A percentile compares a stretch with the other conserved stretches of the same genome.
Conservation (phyloP, 768 basidiomycete genomes). For the Rhodosporidiobolus odoratus region DNA sequence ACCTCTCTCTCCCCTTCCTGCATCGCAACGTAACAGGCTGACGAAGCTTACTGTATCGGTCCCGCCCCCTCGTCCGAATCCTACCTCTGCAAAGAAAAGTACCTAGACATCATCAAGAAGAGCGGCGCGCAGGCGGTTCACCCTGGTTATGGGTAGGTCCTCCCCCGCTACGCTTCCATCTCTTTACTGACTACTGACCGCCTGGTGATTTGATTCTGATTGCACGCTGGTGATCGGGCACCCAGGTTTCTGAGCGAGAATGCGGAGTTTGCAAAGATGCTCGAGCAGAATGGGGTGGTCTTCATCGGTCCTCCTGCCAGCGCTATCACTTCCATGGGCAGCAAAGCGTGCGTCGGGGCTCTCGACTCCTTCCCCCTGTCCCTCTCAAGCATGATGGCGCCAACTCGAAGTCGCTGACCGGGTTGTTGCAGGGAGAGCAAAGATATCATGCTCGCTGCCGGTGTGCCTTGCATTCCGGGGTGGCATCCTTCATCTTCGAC, state of each 20-base stretch:
- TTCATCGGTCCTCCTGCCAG: slow-evolving; percentile 85
- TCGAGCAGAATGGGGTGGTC: slow-evolving; percentile 71
- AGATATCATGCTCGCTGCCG: slow-evolving; percentile 64
- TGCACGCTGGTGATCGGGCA: slow-evolving; percentile 57
- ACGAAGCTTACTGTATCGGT: slow-evolving; percentile 87
- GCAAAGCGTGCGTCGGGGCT: slow-evolving; percentile 64
- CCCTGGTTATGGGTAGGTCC: slow-evolving; percentile 60
- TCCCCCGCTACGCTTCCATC: not conserved
- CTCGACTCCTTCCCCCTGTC: not conserved
- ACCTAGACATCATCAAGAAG: slow-evolving; percentile 70
- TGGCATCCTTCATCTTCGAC: slow-evolving; percentile 56
- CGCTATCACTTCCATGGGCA: slow-evolving; percentile 90
- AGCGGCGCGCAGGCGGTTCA: slow-evolving; percentile 91
- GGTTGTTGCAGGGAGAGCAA: slow-evolving; percentile 74
- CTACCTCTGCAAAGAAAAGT: slow-evolving; percentile 82
- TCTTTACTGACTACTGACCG: no score
- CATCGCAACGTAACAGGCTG: slow-evolving; percentile 53
- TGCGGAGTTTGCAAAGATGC: slow-evolving; percentile 66
- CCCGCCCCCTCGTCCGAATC: slow-evolving; percentile 83
- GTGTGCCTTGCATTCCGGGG: slow-evolving; percentile 88
- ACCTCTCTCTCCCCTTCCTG: not conserved
- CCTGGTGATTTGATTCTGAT: not conserved
- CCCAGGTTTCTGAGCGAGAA: slow-evolving; percentile 77
- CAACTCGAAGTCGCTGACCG: no score
- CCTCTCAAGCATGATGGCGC: no score